Conservation (phyloP, 208 protist species). For the Crithidia brevicula region DNA sequence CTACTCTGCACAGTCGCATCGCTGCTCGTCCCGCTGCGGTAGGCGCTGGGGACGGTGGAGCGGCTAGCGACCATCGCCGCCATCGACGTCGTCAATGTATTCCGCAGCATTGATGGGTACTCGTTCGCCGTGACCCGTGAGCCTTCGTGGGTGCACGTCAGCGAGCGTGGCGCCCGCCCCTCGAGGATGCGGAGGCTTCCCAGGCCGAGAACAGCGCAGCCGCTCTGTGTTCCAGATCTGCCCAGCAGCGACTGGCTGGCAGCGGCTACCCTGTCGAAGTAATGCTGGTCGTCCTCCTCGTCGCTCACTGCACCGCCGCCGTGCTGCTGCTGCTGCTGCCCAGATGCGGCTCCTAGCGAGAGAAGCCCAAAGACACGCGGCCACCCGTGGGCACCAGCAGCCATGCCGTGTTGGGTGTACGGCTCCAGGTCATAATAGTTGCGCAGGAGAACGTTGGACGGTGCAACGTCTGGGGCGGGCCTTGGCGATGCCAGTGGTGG, state of each 20-base stretch:
- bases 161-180: constrained; percentile 7
- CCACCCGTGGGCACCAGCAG: constrained; percentile 48
- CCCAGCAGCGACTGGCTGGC: constrained; percentile 10
- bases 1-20: constrained; percentile 13
- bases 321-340: not conserved
- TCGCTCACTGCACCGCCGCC: not conserved
- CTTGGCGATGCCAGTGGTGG: constrained; percentile 1
- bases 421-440: constrained; percentile 33
- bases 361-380: constrained; percentile 45
- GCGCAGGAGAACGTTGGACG: constrained; percentile 13
- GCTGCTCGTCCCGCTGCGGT: constrained; percentile 12
- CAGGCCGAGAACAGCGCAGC: not conserved
- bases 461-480: not conserved
- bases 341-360: not conserved
- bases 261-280: constrained; percentile 4
- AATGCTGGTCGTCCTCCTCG: not conserved
- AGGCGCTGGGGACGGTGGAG: not conserved
- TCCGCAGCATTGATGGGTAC: constrained; percentile 1
- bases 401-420: constrained; percentile 31
- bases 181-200: not conserved
- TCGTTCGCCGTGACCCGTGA: constrained; percentile 1
- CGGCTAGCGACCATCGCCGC: not conserved
- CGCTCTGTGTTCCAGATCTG: not conserved
- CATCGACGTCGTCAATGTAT: not conserved
- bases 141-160: constrained; percentile 29